A percentile compares a stretch with the other conserved stretches of the same genome.
Evolutionary conservation across 129 eudicot species (phyloP).

Genomic region (Lonicera japonica): DNA sequence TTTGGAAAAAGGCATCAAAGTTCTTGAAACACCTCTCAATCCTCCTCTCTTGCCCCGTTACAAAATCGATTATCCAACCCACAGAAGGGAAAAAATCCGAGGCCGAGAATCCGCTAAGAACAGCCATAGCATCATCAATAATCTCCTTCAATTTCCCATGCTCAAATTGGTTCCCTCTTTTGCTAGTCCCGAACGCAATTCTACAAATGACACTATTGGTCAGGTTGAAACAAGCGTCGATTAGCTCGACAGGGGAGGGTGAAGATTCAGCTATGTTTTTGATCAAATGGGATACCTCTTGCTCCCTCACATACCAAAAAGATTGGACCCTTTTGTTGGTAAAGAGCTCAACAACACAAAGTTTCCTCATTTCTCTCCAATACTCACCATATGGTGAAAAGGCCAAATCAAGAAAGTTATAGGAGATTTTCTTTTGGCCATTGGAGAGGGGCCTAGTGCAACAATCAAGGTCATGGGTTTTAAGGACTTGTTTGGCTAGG

Average conservation of each 20-base stretch:
- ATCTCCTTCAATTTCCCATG: conserved; percentile 10
- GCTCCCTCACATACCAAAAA: conserved; percentile 21
- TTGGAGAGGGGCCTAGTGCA: conserved; percentile 26
- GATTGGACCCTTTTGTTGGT: conserved; percentile 26
- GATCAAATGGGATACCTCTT: conserved; percentile 16
- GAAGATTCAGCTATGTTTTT: conserved; percentile 6
- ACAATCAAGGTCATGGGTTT: conserved; percentile 32
- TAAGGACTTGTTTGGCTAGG: conserved; percentile 23
- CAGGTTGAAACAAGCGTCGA: neutral
- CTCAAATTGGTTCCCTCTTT: conserved; percentile 16
- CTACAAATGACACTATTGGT: conserved; percentile 11
- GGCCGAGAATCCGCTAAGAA: conserved; percentile 24
- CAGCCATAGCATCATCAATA: conserved; percentile 1
- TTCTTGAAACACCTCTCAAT: conserved; percentile 17
- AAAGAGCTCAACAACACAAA: conserved; percentile 16
- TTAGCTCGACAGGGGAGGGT: conserved; percentile 4
- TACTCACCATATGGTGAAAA: conserved; percentile 22
- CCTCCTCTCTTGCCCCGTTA: conserved; percentile 18
- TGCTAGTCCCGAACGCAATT: conserved; percentile 9
- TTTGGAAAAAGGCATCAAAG: conserved; percentile 20
- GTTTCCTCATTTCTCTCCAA: conserved; percentile 34
- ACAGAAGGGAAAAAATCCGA: conserved; percentile 21
- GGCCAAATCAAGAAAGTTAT: conserved; percentile 21
- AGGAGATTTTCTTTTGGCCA: conserved; percentile 18
- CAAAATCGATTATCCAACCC: conserved; percentile 23